Conservation (phyloP, 257 asterid genomes). For the Oldenlandia corymbosa region DNA sequence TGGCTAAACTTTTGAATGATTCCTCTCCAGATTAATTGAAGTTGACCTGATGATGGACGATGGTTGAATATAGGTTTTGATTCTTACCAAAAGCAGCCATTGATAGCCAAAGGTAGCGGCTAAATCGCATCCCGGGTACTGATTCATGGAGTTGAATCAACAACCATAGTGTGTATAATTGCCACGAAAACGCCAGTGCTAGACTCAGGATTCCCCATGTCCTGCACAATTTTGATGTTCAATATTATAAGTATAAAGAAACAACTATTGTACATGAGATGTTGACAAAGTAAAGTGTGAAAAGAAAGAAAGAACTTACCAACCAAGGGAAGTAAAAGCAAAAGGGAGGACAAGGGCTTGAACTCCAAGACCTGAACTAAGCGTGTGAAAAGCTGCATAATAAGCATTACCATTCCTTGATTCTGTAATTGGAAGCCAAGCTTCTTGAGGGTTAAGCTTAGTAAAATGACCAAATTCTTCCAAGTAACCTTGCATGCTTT, state of each 20-base stretch:
- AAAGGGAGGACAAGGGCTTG: slow-evolving; percentile 78
- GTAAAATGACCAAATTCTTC: slow-evolving; percentile 71
- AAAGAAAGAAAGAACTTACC: slow-evolving; percentile 35
- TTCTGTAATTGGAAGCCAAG: slow-evolving; percentile 88
- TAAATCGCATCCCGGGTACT: slow-evolving; percentile 53
- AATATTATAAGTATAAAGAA: not conserved
- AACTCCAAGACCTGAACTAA: slow-evolving; percentile 73
- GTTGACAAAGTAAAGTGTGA: not conserved
- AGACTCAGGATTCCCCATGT: slow-evolving; percentile 66
- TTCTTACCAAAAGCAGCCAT: slow-evolving; percentile 72
- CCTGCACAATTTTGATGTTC: no score
- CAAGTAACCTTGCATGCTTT: slow-evolving; percentile 45
- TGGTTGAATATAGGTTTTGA: no score
- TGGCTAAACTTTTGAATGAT: no score
- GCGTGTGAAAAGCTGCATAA: slow-evolving; percentile 80
- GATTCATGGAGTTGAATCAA: slow-evolving; percentile 80
- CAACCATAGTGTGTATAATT: slow-evolving; percentile 71
- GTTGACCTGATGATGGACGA: not conserved
- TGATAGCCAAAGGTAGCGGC: slow-evolving; percentile 78
- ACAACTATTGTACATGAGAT: not conserved
- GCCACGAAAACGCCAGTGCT: slow-evolving; percentile 64
- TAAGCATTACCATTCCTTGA: slow-evolving; percentile 78
- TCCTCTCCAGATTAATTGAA: no score
- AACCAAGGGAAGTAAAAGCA: slow-evolving; percentile 66
- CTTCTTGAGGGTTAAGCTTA: slow-evolving; percentile 69